Evolutionary conservation across 2,329 filamentous ascomycete genomes (phyloP).

Genomic region (Lomentospora prolificans): DNA sequence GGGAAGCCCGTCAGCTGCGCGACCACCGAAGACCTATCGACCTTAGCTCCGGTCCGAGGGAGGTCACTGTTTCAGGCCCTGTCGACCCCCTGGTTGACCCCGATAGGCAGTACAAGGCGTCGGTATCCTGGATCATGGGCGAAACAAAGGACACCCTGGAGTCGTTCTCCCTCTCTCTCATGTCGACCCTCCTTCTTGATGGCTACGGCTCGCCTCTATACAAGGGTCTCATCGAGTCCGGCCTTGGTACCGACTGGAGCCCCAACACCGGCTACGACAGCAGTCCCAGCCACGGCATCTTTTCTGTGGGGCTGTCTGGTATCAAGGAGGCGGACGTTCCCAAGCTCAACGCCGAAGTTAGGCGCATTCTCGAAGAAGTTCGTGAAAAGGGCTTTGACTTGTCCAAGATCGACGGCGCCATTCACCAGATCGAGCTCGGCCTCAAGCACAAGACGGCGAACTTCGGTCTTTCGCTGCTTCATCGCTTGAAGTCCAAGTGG

Average conservation of each 20-base stretch:
- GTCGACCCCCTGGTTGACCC: constrained; percentile 77
- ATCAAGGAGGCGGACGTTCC: constrained; percentile 71
- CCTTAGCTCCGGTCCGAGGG: constrained; percentile 54
- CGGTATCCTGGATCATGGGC: constrained; percentile 83
- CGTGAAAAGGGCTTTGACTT: constrained; percentile 73
- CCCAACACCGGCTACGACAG: constrained; percentile 89
- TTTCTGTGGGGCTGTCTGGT: constrained; percentile 87
- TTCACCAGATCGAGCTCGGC: constrained; percentile 88
- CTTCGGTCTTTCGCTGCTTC: constrained; percentile 85
- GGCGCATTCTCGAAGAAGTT: constrained; percentile 60
- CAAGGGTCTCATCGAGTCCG: constrained; percentile 76
- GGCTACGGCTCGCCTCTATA: constrained; percentile 95
- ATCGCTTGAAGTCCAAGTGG: constrained; percentile 83
- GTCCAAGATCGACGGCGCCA: constrained; percentile 83
- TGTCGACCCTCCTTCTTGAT: constrained; percentile 79
- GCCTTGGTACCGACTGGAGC: constrained; percentile 85
- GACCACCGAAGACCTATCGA: constrained; percentile 69
- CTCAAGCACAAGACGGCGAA: constrained; percentile 94
- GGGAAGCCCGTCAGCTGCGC: constrained; percentile 57
- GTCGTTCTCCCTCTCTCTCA: constrained; percentile 73
- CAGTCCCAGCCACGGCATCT: constrained; percentile 66
- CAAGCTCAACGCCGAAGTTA: constrained; percentile 65
- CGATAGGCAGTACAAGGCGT: constrained; percentile 88
- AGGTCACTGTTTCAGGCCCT: constrained; percentile 67
- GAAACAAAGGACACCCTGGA: constrained; percentile 76